Base-by-base conservation (phyloP, 2,329 filamentous ascomycete genomes). In the Pseudogymnoascus sp. region DNA sequence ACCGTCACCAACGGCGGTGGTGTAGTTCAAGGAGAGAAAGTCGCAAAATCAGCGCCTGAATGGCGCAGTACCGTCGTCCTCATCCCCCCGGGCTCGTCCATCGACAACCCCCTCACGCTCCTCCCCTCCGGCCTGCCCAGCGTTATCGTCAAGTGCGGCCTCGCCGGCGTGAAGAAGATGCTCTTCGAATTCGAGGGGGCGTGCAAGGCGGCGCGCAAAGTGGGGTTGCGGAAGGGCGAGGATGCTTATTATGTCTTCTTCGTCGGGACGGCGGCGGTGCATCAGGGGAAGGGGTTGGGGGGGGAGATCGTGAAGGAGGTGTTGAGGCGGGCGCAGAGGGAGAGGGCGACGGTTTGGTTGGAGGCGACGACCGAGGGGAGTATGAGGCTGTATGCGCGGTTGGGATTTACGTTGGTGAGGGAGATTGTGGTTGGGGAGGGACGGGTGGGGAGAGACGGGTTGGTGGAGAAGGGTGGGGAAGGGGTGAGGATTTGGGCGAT, bases 171-270 rank as follows among this genome's bases (percentile, higher is more conserved):
- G 3, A 23, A 64, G 63, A 62, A 63, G 41, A 68, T 65, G 61
- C 19, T 68, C 10, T 45, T 60, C 10, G 67, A 68, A 39, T 66
- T 61, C 45, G 23, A 59, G 11, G 52, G 33, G 4, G 12, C n/a
- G 5, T n/a, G 10, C 52, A 59, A 59, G 7, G 5, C 52, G 3
- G 52, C 41, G 0, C 41, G 41, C 21, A 45, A 45, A n/a, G 11
- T 21, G 5, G 41, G 41, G 6, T 5, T 45, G 12, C 7, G n/a
- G 1, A 59, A 52, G 2, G n/a, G 61, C 7, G 62, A 64, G 3
- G 62, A 62, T 8, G 65, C 62, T 33, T 66, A 67, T 62, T 68
- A 69, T 35, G 45, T 68, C 4, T 69, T 68, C 33, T 67, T 69
- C 39, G 41, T 65, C 2, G 67, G 52, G 2, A 68, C 68, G 1